Evolutionary conservation across 164 flowering plant genomes (phyloP), one percentile per base, ranked within the genome.

Genomic region (Dillenia suffruticosa): DNA sequence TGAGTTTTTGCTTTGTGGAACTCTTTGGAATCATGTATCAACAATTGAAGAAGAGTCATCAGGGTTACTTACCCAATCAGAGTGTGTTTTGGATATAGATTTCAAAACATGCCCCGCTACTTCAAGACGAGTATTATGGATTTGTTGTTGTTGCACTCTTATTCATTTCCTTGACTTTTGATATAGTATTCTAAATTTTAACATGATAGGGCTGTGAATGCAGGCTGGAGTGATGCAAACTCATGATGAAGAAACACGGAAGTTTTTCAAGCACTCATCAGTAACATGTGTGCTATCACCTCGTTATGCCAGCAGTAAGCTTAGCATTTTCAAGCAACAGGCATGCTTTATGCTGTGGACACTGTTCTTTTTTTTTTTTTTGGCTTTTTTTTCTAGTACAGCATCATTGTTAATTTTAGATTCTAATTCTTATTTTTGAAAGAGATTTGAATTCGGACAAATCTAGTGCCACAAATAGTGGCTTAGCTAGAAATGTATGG

Each of bases 311-410:
- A 84, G 93, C 74, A 87, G 80, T 81, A 84, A 84, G 85, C 93
- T 84, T 66, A 83, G 93, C 85, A 77, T 84, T 80, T 71, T 87
- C 82, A 87, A 84, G 77, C 93, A 87, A 64, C 79, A 83, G 93
- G 92, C 77, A 84, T 70, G 86, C 78, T 74, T 68, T 79, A 59
- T 71, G 59, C 79, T 63, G 65, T 73, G 63, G 22, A 19, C 22
- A 19, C 22, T 1, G 44, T 67, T 40, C 54, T 61, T 47, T 67
- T 8, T 40, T 17, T 24, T 1, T 24, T 10, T 57, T 65, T 46
- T 5, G 10, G 52, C 2, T 40, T 44, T 2, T 46, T 12, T 26
- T 55, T 55, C 40, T n/a, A 9, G 2, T 12, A 55, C 44, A 55
- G 12, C 40, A 9, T 19, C 22, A 19, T 19, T 1, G 22, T 19